Evolutionary conservation across 2,329 filamentous ascomycete genomes (phyloP).

Genomic region (Phyllachora maydis): DNA sequence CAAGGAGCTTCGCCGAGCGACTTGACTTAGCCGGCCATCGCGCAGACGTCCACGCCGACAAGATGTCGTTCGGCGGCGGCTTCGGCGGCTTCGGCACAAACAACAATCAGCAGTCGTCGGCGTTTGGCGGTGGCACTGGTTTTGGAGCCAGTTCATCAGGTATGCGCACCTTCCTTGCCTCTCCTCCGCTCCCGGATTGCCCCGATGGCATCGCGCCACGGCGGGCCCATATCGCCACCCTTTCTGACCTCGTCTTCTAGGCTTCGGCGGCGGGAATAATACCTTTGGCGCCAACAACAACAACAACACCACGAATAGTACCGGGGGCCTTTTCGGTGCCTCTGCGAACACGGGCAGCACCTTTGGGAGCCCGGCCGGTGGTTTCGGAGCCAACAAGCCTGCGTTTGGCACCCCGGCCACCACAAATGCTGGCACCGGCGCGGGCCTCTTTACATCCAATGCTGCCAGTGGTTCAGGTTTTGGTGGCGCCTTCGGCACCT

Average conservation of each 20-base stretch:
- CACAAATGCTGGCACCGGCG: slow-evolving; percentile 16
- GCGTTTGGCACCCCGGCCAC: slow-evolving; percentile 27
- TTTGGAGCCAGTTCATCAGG: neutral
- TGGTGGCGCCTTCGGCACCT: slow-evolving; percentile 9
- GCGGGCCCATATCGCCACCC: no score
- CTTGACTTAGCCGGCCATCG: no score
- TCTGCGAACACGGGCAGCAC: slow-evolving; percentile 2
- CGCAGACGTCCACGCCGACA: slow-evolving; percentile 7
- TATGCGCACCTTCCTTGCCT: no score
- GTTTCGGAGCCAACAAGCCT: slow-evolving; percentile 19
- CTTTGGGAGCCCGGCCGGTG: slow-evolving; percentile 6
- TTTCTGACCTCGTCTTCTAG: no score
- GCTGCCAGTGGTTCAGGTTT: slow-evolving; percentile 15
- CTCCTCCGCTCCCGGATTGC: no score
- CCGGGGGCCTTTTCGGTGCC: neutral
- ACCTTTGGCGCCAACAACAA: slow-evolving; percentile 1
- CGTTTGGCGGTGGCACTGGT: neutral
- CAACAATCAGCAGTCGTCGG: neutral
- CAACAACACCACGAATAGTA: neutral
- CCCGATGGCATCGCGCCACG: no score
- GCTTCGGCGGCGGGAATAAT: neutral
- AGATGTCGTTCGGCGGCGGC: slow-evolving; percentile 27
- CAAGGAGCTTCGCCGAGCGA: no score
- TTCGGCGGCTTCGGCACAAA: slow-evolving; percentile 7
- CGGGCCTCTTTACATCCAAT: slow-evolving; percentile 22